Evolutionary conservation across 306 rosid genomes (phyloP), one percentile per base, ranked within the genome.

Genomic region (Morella rubra): DNA sequence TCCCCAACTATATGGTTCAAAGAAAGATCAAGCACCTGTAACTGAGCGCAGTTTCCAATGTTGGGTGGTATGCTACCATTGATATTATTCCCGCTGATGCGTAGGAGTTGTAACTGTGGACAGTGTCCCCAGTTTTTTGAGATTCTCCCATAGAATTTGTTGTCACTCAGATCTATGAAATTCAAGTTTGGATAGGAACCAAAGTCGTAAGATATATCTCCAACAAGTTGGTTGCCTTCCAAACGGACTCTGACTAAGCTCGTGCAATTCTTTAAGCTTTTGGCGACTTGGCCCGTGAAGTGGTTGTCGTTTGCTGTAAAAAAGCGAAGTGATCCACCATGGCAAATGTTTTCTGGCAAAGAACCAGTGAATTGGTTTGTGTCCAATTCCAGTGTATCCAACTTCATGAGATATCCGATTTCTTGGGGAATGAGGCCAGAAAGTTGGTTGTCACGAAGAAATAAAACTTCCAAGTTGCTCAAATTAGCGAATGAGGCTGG

Each of bases 151-250:
- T 24, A 40, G 1, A 66, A 12, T 0, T 22, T 0, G 14, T 50
- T 66, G 49, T 69, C 19, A 2, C 85, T 82, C 22, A 86, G 47
- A 59, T 60, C 67, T 5, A 78, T 72, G 52, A n/a, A 70, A 11
- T 0, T 0, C 70, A 16, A 52, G n/a, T 52, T 52, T 15, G 19
- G 56, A 52, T 12, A 12, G n/a, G 15, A 3, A 52, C 56, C 56
- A 0, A 52, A 52, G 56, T 72, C 86, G 19, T 77, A 18, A 15
- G 82, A 54, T 55, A 85, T 79, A 52, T 85, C 80, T 75, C 86
- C 89, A 18, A 2, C n/a, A 13, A 84, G 40, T 15, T n/a, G 79
- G 61, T 85, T 88, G 20, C 41, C n/a, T 9, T 52, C 77, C 53
- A 85, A 71, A 40, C 69, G 77, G 41, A 85, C 68, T 76, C 89